Evolutionary conservation across 768 basidiomycete species (phyloP).

Genomic region (Tremella yokohamensis): DNA sequence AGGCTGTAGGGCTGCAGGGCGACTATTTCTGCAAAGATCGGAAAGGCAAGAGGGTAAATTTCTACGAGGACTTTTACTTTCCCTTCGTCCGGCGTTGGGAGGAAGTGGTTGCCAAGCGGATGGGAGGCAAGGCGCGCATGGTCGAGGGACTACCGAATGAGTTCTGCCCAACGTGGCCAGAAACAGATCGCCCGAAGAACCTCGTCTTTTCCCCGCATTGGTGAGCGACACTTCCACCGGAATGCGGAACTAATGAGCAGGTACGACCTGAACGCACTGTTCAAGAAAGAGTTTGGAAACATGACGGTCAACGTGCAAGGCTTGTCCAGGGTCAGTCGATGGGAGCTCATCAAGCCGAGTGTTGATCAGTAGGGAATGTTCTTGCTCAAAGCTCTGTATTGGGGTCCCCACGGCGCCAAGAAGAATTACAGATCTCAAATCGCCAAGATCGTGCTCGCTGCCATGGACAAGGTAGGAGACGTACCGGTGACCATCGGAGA

Average conservation of each 20-base stretch:
- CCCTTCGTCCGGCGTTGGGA: slow-evolving; percentile 50
- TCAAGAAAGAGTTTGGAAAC: slow-evolving; percentile 74
- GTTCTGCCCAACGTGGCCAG: slow-evolving; percentile 76
- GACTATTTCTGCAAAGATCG: slow-evolving; percentile 74
- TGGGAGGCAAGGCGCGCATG: slow-evolving; percentile 30
- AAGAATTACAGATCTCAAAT: slow-evolving; percentile 82
- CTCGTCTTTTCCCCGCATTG: slow-evolving; percentile 74
- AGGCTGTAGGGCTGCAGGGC: slow-evolving; percentile 73
- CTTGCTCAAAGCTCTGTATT: slow-evolving; percentile 72
- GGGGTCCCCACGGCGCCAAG: slow-evolving; percentile 75
- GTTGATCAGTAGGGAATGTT: slow-evolving; percentile 69
- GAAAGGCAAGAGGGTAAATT: slow-evolving; percentile 56
- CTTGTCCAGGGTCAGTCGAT: slow-evolving; percentile 65
- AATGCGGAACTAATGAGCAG: slow-evolving; percentile 51
- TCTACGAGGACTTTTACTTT: slow-evolving; percentile 49
- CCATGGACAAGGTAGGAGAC: slow-evolving; percentile 69
- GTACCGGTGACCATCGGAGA: slow-evolving; percentile 84
- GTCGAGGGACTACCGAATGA: slow-evolving; percentile 89
- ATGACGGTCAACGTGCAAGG: slow-evolving; percentile 93
- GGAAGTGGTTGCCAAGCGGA: slow-evolving; percentile 14
- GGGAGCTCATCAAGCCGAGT: background rate
- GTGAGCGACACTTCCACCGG: slow-evolving; percentile 50
- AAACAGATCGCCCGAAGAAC: slow-evolving; percentile 60
- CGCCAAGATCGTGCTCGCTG: slow-evolving; percentile 67
- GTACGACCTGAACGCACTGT: slow-evolving; percentile 90